Evolutionary conservation across 2,329 filamentous ascomycete genomes (phyloP), one percentile per base, ranked within the genome.

Genomic region (Fusarium sp.): DNA sequence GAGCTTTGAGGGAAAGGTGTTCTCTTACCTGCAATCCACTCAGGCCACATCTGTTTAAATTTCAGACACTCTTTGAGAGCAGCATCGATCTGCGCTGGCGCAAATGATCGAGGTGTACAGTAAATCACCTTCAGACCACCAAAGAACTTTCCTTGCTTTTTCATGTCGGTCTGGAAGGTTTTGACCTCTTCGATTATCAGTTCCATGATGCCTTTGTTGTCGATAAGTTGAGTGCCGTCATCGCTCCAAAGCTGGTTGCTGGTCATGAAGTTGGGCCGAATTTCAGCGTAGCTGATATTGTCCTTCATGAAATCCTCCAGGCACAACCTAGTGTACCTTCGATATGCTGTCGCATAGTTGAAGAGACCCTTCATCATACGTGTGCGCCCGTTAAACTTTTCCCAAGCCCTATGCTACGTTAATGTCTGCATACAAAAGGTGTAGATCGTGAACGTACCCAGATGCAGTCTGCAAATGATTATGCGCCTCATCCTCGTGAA

Each of bases 291-390:
- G 81, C 91, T 91, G 71, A 93, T 90, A 47, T 89, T 89, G 76
- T 93, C 91, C 11, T 83, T 76, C 28, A 90, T 86, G 78, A 93
- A 90, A 67, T 90, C 87, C 64, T 90, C 82, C 16, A 93, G 87
- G 26, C 89, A 89, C 7, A 82, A 78, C 15, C 83, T 82, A 6
- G 91, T 91, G 74, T 93, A 93, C 78, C 81, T 83, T 51, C 84
- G 83, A 76, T 90, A 93, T 7, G 90, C 90, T 7, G 83, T 85
- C 77, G 90, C 86, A 73, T 93, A 93, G 77, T 91, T 91, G 75
- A 93, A 87, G 1, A 93, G 83, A 0, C 91, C 91, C 77, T 93
- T 93, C 86, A 93, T 92, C 83, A 91, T 91, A 55, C 90, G 86
- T 7, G 91, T 93, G 8, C 91, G 86, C 54, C 87, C 86, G 71